Base-by-base conservation (phyloP, 78 protist species). In the Polysphondylium violaceum region DNA sequence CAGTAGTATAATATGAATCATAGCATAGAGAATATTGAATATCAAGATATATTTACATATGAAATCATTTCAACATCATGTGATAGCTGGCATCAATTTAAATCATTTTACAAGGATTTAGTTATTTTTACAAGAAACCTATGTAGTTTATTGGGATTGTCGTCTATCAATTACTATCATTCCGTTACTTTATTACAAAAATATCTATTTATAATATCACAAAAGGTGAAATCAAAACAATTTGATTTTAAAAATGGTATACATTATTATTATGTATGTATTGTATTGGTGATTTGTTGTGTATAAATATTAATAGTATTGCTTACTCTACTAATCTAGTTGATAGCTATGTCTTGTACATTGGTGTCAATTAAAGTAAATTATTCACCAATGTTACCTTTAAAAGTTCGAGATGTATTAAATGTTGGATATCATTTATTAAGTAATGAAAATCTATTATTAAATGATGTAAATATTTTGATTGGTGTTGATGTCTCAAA, bases 381-480 rank as follows among this genome's bases (percentile, higher is more conserved):
- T 36, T 36, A 41, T 36, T 33, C 72, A 36, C 38, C 72, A 17
- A 64, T 64, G 38, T 6, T 64, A 35, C 50, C 72, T 36, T 36
- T 64, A 47, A 64, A 64, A 38, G 72, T 64, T 64, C 21, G 72
- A 17, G 72, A 64, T 64, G 19, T 64, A 35, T 64, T 64, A 64
- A 64, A 64, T 36, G 29, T 64, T 14, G 31, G 53, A 1, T 64
- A 64, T 64, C 38, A 64, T 64, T 36, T 64, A 33, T 23, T 64
- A 35, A 36, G 29, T 36, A 64, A 64, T 64, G 72, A 64, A 36
- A 64, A 36, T 36, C 38, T 64, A 36, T 36, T 64, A 64, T 21
- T 64, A 7, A 64, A 64, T 64, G 72, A 64, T 64, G 72, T 64
- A 64, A 17, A n/a, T n/a, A n/a, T n/a, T n/a, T n/a, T n/a, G 43